phyloP scores from a whole-genome alignment of 73 alveolate genomes.

The Symbiodinium natans region DNA sequence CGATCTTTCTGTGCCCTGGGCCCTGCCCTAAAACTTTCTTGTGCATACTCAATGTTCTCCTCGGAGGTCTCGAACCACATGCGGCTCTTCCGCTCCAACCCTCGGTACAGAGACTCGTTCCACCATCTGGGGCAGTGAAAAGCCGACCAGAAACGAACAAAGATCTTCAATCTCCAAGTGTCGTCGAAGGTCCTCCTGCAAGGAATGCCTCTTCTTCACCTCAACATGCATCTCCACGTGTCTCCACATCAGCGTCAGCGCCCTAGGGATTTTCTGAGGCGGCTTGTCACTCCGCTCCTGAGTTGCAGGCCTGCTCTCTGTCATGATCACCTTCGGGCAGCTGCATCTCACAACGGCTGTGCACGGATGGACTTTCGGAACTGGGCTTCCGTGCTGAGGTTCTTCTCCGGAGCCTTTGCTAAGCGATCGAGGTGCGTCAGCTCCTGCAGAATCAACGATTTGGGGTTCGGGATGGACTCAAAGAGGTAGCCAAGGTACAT shows the following conservation, averaged over 20 bases:
- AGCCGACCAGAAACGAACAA: no score
- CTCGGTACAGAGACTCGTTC: no score
- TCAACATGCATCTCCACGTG: neutral
- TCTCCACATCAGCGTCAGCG: no score
- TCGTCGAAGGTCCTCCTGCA: conserved; percentile 48
- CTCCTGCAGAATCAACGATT: neutral
- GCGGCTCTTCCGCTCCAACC: conserved; percentile 42
- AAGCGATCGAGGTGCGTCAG: conserved; percentile 24
- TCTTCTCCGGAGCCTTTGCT: conserved; percentile 45
- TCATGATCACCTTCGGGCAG: neutral
- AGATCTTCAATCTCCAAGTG: neutral
- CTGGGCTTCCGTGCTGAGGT: conserved; percentile 28
- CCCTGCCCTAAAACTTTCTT: neutral
- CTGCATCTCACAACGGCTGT: no score
- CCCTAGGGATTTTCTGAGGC: no score
- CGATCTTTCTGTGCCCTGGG: neutral
- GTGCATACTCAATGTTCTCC: neutral
- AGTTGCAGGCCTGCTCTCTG: neutral
- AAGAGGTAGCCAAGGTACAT: neutral
- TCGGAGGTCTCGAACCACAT: conserved; percentile 75
- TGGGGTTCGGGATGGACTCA: no score
- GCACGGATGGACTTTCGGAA: neutral
- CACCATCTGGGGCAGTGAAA: no score
- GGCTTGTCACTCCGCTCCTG: neutral
- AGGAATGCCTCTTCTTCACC: conserved; percentile 28